Percentiles rank a stretch among this genome's conserved stretches.
Conservation (phyloP, 1,284 basidiomycete genomes). For the Clitocybe nebularis region DNA sequence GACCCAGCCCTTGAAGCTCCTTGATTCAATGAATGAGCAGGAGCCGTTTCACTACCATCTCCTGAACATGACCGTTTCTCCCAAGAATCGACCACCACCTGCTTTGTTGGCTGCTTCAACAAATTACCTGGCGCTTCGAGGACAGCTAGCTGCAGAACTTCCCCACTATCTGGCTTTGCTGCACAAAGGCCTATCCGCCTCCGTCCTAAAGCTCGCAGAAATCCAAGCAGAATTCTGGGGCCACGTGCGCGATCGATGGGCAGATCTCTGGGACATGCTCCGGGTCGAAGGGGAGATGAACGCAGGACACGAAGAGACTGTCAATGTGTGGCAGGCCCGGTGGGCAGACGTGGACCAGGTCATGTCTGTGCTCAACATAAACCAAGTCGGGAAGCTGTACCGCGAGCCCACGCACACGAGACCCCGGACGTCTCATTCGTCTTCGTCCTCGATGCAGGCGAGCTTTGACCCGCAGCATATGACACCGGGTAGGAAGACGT, state of each 20-base stretch:
- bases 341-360: conserved; percentile 60
- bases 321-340: conserved; percentile 60
- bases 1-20: conserved; percentile 57
- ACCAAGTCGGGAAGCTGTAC: conserved; percentile 26
- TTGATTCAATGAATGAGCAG: conserved; percentile 66
- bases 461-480: conserved; percentile 3
- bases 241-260: conserved; percentile 60
- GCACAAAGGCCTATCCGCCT: conserved; percentile 50
- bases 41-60: conserved; percentile 65
- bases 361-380: conserved; percentile 42
- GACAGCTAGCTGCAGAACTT: conserved; percentile 64
- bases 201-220: conserved; percentile 45
- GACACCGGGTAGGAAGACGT: conserved; percentile 4
- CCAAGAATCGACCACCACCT: conserved; percentile 58
- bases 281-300: conserved; percentile 71
- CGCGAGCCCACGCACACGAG: conserved; percentile 19
- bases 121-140: conserved; percentile 69
- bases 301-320: conserved; percentile 60
- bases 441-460: too few species aligned
- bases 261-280: conserved; percentile 74
- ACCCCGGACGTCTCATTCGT: background rate
- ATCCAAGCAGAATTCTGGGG: conserved; percentile 59
- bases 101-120: conserved; percentile 65
- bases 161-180: conserved; percentile 58
- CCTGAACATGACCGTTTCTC: conserved; percentile 53